Evolutionary conservation across 116 monocot genomes (phyloP), one percentile per base, ranked within the genome.

Genomic region (Cymodocea nodosa): DNA sequence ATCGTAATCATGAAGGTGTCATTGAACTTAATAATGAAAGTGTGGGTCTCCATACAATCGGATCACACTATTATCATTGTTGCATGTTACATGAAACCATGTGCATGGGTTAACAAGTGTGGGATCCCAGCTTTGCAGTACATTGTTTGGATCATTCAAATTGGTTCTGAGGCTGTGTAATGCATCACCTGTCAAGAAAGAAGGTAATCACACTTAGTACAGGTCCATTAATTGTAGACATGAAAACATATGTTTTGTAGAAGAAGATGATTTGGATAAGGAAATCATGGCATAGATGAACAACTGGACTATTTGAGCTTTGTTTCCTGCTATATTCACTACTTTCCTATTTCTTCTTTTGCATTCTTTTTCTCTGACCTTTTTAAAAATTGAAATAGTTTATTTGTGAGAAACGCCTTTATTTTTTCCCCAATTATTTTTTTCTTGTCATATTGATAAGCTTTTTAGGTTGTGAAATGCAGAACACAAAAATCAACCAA

Each of bases 71-170:
- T 97, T 89, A 22, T 89, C 97, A 71, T 39, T 70, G 50, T 89
- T 86, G 73, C 97, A 92, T 63, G 97, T 88, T 63, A 97, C 88
- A 82, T 97, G 97, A 71, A 92, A 97, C 97, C 97, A 97, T 65
- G 97, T 92, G 65, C 97, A 97, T 30, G 97, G 97, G 77, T 91
- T 92, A 36, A 92, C 92, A 25, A 97, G 80, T 19, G 97, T 89
- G 13, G 92, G 84, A 79, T 97, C 97, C 97, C 97, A 97, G 78
- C 97, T 92, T 67, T 97, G 97, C 15, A 97, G 84, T n/a, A 89
- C 97, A 78, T 88, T 88, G 69, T 79, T 88, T 60, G 97, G 92
- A 81, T 97, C 92, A 34, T 62, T 68, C 63, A 97, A 78, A 70
- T 81, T 92, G 52, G 76, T 79, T 24, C 78, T 67, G 56, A 97